Evolutionary conservation across 495 filamentous ascomycete genomes (phyloP).

Genomic region (Aspergillus asperescens): DNA sequence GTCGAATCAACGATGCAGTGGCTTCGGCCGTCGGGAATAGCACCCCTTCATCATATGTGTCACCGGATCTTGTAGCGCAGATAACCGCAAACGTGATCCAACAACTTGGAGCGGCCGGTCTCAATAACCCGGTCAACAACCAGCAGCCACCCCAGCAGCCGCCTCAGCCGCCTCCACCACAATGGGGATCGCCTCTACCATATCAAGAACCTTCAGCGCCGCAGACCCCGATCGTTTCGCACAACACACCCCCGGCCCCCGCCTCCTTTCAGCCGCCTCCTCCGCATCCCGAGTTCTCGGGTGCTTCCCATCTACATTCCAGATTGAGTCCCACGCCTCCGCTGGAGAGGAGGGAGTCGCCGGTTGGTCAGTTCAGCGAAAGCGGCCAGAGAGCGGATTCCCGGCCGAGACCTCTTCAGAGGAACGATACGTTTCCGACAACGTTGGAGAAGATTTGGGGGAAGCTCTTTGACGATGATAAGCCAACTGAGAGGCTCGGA

Average conservation of each 20-base stretch:
- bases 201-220: slow-evolving; percentile 26
- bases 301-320: slow-evolving; percentile 23
- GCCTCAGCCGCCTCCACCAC: slow-evolving; percentile 25
- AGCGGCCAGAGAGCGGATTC: slow-evolving; percentile 21
- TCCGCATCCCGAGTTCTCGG: slow-evolving; percentile 24
- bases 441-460: slow-evolving; percentile 71
- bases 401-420: slow-evolving; percentile 41
- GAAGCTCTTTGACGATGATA: slow-evolving; percentile 64
- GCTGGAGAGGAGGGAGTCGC: slow-evolving; percentile 23
- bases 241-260: slow-evolving; percentile 24
- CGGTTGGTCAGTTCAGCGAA: slow-evolving; percentile 36
- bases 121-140: slow-evolving; percentile 30
- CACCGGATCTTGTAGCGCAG: slow-evolving; percentile 47
- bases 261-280: slow-evolving; percentile 31
- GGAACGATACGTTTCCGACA: slow-evolving; percentile 46
- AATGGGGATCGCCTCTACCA: slow-evolving; percentile 25
- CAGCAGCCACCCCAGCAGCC: slow-evolving; percentile 26
- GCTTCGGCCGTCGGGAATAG: slow-evolving; percentile 39
- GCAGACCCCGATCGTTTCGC: slow-evolving; percentile 21
- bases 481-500: slow-evolving; percentile 61
- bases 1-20: slow-evolving; percentile 46
- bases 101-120: slow-evolving; percentile 43
- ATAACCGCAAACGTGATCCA: slow-evolving; percentile 52
- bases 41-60: slow-evolving; percentile 34
- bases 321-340: slow-evolving; percentile 21